Evolutionary conservation across 1,139 yeast species (phyloP), one percentile per base, ranked within the genome.

Genomic region (Magnusiomyces sp.): DNA sequence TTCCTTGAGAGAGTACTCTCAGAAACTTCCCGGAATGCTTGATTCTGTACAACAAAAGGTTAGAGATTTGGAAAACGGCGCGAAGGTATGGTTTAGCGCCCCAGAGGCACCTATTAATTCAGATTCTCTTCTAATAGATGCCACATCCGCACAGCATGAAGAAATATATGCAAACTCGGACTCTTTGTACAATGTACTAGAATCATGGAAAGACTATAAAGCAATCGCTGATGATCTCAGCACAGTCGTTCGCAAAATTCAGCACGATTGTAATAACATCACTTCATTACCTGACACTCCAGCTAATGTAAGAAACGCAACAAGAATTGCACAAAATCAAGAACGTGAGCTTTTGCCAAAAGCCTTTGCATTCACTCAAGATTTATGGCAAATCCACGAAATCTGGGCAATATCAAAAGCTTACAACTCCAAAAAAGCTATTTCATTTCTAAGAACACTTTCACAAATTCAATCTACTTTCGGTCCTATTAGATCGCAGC

Each of bases 391-490:
- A 27, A 50, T 55, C 23, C 50, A 50, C n/a, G 20, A 49, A 2
- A 40, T 36, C 40, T 56, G 56, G 61, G 53, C 40, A 23, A 45
- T 27, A 40, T 51, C 43, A 31, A 58, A 54, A 42, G 52, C 47
- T 34, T 53, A 47, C 45, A 50, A 50, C 31, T 65, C 60, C 48
- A 45, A 37, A 11, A 44, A 45, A 16, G 56, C 58, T 38, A 45
- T 57, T 31, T 50, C 47, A 10, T 58, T 52, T 33, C 56, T 68
- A 33, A 52, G 56, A 33, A 52, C 55, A 4, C 57, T 68, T 1
- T 62, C 70, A 2, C 56, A 53, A 11, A 55, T 66, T 6, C 73
- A 69, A 46, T 55, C 56, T 33, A 55, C 57, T 6, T 60, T 66
- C 11, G 58, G 63, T 14, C 57, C 60, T 16, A 54, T 68, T 3